A percentile compares a stretch with the other conserved stretches of the same genome.
Evolutionary conservation across 2,329 filamentous ascomycete genomes (phyloP).

Genomic region (Fusarium sp.): DNA sequence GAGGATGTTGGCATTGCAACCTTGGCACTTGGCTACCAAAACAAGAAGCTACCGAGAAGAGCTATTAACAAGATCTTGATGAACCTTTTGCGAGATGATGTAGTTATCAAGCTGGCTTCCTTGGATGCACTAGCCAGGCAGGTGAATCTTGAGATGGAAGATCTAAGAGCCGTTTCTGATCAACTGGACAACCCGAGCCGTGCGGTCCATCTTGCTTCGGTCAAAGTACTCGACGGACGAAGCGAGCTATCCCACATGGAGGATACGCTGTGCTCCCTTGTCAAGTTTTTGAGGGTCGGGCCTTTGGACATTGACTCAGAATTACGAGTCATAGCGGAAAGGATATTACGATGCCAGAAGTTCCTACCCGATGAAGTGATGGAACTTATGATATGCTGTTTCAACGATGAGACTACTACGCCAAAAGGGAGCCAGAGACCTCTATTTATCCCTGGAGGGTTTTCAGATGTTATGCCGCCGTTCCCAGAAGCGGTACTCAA

Average conservation of each 20-base stretch:
- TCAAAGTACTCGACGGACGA: neutral
- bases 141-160: neutral
- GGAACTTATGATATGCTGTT: neutral
- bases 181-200: neutral
- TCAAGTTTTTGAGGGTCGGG: neutral
- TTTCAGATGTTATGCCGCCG: neutral
- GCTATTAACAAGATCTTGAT: neutral
- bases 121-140: neutral
- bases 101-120: neutral
- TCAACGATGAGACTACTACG: neutral
- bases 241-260: neutral
- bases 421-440: neutral
- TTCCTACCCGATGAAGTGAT: neutral
- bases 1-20: neutral
- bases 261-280: neutral
- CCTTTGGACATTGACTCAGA: neutral
- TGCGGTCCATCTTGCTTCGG: neutral
- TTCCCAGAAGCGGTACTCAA: neutral
- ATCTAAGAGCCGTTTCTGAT: neutral
- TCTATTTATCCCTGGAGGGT: neutral
- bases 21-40: neutral
- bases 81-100: neutral
- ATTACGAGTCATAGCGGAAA: neutral
- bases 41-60: neutral
- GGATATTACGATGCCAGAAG: neutral